Conservation (phyloP, 1,139 yeast species). For the Geotrichum candidum region DNA sequence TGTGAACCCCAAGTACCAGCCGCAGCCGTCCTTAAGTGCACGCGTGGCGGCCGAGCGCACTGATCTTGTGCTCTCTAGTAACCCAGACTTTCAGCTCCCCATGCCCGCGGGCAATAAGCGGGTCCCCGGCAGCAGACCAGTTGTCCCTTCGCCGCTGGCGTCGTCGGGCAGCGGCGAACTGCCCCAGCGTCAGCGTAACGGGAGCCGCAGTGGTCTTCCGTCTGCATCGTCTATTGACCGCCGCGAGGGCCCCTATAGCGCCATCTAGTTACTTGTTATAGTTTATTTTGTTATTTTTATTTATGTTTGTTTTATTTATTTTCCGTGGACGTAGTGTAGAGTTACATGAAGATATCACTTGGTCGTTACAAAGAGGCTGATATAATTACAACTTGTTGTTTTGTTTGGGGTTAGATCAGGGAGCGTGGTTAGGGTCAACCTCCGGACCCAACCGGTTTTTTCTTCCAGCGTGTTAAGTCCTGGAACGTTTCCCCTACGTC, state of each 20-base stretch:
- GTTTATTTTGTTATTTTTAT: neutral
- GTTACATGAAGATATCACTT: no score
- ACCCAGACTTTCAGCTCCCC: constrained; percentile 13
- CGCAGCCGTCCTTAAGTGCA: neutral
- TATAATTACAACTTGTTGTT: no score
- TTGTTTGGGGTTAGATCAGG: neutral
- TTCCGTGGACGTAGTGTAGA: neutral
- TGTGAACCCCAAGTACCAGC: constrained; percentile 44
- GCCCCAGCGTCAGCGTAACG: neutral
- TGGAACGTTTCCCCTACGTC: neutral
- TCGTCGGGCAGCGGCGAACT: neutral
- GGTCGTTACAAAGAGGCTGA: no score
- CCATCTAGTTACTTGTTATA: neutral
- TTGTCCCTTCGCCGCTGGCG: neutral
- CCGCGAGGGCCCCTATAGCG: constrained; percentile 4
- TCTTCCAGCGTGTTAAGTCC: neutral
- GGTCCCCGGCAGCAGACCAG: neutral
- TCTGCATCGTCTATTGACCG: neutral
- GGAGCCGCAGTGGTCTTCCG: neutral
- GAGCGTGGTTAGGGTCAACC: neutral
- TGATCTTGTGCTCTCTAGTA: constrained; percentile 6
- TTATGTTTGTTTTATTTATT: neutral
- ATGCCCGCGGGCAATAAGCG: neutral
- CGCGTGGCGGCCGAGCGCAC: neutral
- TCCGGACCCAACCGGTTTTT: neutral